Base-by-base conservation (phyloP, 768 basidiomycete species). In the Favolaschia claudopus region DNA sequence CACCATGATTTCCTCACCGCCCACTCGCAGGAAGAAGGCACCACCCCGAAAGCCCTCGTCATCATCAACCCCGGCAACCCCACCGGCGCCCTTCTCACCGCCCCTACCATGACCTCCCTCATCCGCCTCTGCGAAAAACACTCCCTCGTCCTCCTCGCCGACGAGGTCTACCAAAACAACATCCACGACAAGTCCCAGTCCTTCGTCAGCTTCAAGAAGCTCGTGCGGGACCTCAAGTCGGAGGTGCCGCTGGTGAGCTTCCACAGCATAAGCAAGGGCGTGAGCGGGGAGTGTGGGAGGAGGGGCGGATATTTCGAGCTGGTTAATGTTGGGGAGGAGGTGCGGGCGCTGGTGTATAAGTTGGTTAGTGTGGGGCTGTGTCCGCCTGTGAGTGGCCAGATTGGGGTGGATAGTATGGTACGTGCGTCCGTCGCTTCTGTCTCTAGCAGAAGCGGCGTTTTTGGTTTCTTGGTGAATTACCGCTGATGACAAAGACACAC, bases 41-140 rank as follows among this genome's bases (percentile, higher is more conserved):
- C 84, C 27, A 74, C 76, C 6, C 82, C 93, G 46, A 94, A 91
- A 67, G 95, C 91, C 6, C 85, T 99, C 55, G 96, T 99, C 61
- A 85, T 99, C 68, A 99, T 99, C 82, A 99, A 99, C 79, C 96
- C 96, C 0, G 96, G 96, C 22, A 99, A 99, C 77, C 96, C 97
- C 20, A 99, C 97, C 0, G 97, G 96, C 37, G 86, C 89, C 5
- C 82, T 96, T 47, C 84, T 99, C 12, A 84, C 88, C 62, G 80
- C 85, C 56, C 63, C 74, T 27, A 92, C 91, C 20, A 92, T 95
- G 81, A 77, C 82, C 55, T 77, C 83, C 45, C 83, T 99, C 55
- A 86, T 97, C n/a, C 76, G 85, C 25, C 75, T 99, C 10, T 96
- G 95, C 76, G 92, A 95, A 70, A 81, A 91, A 64, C 80, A 98